Base-by-base conservation (phyloP, 495 filamentous ascomycete genomes). In the Xylaria longipes region DNA sequence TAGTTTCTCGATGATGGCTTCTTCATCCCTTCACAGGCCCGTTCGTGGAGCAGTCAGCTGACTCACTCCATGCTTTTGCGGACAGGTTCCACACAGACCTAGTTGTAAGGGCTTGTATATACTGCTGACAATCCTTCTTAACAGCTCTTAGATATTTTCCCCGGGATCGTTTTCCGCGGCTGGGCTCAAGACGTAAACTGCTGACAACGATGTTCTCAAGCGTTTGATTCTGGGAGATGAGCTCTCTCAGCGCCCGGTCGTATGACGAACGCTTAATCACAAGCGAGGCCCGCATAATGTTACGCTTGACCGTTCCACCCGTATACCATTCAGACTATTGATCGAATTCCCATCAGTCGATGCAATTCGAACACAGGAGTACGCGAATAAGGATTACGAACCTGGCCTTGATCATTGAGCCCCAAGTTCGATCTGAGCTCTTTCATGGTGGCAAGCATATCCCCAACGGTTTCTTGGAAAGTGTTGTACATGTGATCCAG, bases 251-350 rank as follows among this genome's bases (percentile, higher is more conserved):
- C 9, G 52, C 25, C 52, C 31, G 3, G 5, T 56, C 52, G 25
- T 56, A 56, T 56, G 52, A 56, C 25, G 52, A 29, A 29, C 52
- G 52, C 8, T 56, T 56, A 27, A 56, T 29, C n/a, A 56, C 52
- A 2, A 56, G 52, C 4, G 52, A 56, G 9, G 25, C 52, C 52
- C 52, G n/a, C 52, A 56, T 56, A 29, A 56, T 3, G 50, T 54
- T 3, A 3, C 50, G 50, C 22, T 54, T 56, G 25, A 31, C 15
- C 25, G 25, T 31, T 29, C 52, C 25, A 14, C 52, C 52, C 2
- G 52, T 14, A 27, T 29, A 20, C n/a, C 52, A 29, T 14, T 31
- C 52, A 4, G 25, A 27, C 52, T 56, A 56, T 56, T 31, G 52
- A 56, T 25, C 7, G 31, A 29, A 31, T 29, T 56, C 25, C 25